Percentiles rank a stretch among this genome's conserved stretches.
These are phyloP conservation scores for Podospora australis DNA, from an alignment of 495 filamentous ascomycete genomes.

Conservation along the genomic window DNA sequence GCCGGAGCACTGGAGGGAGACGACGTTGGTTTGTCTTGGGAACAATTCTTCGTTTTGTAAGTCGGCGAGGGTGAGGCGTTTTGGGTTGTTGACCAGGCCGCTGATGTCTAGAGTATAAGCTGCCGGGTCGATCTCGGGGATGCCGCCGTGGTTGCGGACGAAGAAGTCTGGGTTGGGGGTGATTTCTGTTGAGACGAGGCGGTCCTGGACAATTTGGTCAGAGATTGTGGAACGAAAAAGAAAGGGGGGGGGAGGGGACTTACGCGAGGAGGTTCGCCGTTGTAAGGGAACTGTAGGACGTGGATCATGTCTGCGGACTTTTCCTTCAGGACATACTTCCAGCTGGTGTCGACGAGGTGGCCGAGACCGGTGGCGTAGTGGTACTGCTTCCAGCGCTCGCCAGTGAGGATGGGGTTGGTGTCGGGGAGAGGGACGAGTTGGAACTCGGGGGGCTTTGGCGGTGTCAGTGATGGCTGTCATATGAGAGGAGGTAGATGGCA, in stretches of 20 bases:
- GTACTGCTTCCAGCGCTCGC: conserved; percentile 59
- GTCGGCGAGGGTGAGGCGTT: conserved; percentile 47
- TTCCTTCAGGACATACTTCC: conserved; percentile 52
- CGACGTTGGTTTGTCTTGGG: conserved; percentile 46
- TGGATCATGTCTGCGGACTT: conserved; percentile 63
- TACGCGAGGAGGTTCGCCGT: conserved; percentile 56
- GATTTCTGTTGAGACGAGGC: conserved; percentile 34
- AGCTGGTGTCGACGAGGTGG: conserved; percentile 47
- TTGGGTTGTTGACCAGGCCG: conserved; percentile 51
- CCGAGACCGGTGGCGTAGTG: conserved; percentile 53
- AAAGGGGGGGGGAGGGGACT: conserved; percentile 4
- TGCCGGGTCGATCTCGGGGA: conserved; percentile 53
- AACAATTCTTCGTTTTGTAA: conserved; percentile 51
- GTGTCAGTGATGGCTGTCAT: neutral
- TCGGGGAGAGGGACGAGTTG: conserved; percentile 52
- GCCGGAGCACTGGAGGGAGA: conserved; percentile 64
- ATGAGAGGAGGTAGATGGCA: neutral
- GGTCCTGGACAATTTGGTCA: conserved; percentile 9
- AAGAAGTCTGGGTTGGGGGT: conserved; percentile 57
- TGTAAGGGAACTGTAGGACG: conserved; percentile 64
- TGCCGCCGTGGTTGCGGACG: conserved; percentile 60
- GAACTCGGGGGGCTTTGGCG: conserved; percentile 47
- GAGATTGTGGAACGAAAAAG: neutral
- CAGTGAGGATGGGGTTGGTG: conserved; percentile 56
- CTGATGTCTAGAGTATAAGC: conserved; percentile 47